These are phyloP conservation scores for Tetrapisispora arboricola DNA, from an alignment of 805 yeast genomes.

Conservation along the genomic window DNA sequence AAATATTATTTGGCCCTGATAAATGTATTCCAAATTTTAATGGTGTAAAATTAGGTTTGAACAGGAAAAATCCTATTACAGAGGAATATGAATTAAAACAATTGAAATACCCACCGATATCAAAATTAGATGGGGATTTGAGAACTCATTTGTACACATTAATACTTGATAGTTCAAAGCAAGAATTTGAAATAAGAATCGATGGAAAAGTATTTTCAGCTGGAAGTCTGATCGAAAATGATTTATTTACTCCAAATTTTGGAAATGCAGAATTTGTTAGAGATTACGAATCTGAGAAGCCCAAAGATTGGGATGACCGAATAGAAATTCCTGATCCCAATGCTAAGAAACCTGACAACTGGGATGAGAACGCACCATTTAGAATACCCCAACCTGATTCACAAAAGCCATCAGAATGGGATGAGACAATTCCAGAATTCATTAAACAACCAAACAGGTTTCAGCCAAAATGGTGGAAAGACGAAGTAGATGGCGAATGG, in stretches of 20 bases:
- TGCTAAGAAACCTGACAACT: constrained; percentile 69
- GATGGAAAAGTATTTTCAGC: constrained; percentile 65
- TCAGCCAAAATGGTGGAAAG: constrained; percentile 82
- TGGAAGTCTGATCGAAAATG: constrained; percentile 55
- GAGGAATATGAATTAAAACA: constrained; percentile 61
- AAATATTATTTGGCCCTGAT: constrained; percentile 83
- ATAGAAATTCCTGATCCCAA: constrained; percentile 58
- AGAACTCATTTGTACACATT: constrained; percentile 67
- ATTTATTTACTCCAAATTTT: constrained; percentile 52
- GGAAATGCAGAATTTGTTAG: constrained; percentile 53
- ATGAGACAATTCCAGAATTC: constrained; percentile 46
- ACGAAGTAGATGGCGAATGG: constrained; percentile 85
- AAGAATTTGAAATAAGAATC: constrained; percentile 68
- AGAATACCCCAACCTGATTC: constrained; percentile 57
- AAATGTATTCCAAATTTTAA: constrained; percentile 65
- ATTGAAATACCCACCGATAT: constrained; percentile 47
- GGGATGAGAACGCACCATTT: constrained; percentile 64
- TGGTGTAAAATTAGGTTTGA: constrained; percentile 67
- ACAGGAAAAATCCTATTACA: constrained; percentile 43
- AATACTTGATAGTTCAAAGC: constrained; percentile 46
- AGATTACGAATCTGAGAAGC: constrained; percentile 51
- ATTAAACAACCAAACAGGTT: constrained; percentile 58
- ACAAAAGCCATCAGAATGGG: constrained; percentile 69
- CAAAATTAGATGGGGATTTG: constrained; percentile 45
- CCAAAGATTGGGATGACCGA: constrained; percentile 75